Conservation (phyloP, 768 basidiomycete species). For the Holtermanniella nyarrowii region DNA sequence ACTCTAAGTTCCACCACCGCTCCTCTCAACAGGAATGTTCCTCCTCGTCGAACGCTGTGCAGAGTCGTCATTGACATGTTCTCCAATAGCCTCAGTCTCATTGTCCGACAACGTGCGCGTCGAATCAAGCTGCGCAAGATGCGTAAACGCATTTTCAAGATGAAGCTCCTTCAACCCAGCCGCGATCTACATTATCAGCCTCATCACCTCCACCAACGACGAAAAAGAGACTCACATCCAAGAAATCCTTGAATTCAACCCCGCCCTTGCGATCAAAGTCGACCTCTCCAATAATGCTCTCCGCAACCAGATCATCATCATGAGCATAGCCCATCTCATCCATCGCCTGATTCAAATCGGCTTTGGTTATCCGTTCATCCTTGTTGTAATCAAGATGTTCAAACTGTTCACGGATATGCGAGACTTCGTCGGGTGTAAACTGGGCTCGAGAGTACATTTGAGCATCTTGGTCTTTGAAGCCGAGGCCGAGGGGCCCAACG, state of each 20-base stretch:
- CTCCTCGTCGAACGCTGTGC: constrained; percentile 39
- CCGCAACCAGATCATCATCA: constrained; percentile 31
- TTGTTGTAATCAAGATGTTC: constrained; percentile 38
- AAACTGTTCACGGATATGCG: constrained; percentile 41
- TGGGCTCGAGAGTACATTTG: constrained; percentile 47
- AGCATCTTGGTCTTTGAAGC: constrained; percentile 25
- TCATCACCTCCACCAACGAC: neutral
- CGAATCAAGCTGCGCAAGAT: constrained; percentile 33
- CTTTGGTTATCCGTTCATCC: constrained; percentile 51
- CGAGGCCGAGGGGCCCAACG: constrained; percentile 26
- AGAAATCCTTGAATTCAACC: constrained; percentile 73
- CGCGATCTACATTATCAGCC: constrained; percentile 31
- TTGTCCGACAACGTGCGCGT: constrained; percentile 9
- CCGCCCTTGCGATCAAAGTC: constrained; percentile 44
- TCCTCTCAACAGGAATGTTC: constrained; percentile 51
- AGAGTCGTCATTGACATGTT: constrained; percentile 32
- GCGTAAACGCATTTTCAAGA: constrained; percentile 40
- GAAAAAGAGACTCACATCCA: constrained; percentile 55
- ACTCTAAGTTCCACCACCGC: constrained; percentile 51
- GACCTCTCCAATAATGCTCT: constrained; percentile 41
- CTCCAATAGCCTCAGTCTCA: constrained; percentile 47
- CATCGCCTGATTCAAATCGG: constrained; percentile 66
- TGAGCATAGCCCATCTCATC: constrained; percentile 59
- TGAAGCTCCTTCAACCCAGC: constrained; percentile 43
- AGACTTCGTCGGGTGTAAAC: constrained; percentile 50